Evolutionary conservation across 495 filamentous ascomycete species (phyloP).

Genomic region (Xylaria venustula): DNA sequence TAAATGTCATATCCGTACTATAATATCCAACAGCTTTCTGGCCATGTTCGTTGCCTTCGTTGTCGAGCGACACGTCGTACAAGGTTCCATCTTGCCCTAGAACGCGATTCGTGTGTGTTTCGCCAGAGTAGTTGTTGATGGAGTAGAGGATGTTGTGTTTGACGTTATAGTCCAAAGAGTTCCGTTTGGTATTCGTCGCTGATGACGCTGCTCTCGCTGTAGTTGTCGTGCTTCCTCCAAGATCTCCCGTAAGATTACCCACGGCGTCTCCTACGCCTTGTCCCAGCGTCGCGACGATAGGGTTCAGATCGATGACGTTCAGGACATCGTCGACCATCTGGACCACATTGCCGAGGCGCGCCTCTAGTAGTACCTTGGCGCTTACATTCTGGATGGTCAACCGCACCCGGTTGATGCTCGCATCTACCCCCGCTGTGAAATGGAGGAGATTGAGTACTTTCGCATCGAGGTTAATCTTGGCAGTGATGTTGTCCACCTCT

Average conservation of each 20-base stretch:
- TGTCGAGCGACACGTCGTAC: conserved; percentile 52
- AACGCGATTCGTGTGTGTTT: conserved; percentile 55
- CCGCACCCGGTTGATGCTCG: conserved; percentile 50
- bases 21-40: conserved; percentile 46
- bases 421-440: conserved; percentile 57
- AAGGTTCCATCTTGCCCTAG: conserved; percentile 55
- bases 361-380: conserved; percentile 57
- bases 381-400: conserved; percentile 54
- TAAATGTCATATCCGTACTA: conserved; percentile 50
- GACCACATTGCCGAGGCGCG: conserved; percentile 54
- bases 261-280: conserved; percentile 46
- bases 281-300: conserved; percentile 53
- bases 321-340: conserved; percentile 53
- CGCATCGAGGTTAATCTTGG: conserved; percentile 59
- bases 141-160: conserved; percentile 53
- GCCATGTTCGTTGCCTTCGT: conserved; percentile 44
- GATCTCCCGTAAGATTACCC: conserved; percentile 39
- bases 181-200: conserved; percentile 21
- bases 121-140: conserved; percentile 54
- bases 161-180: conserved; percentile 36
- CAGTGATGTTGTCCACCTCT: conserved; percentile 55
- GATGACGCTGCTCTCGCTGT: conserved; percentile 22
- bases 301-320: conserved; percentile 56
- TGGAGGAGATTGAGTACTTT: conserved; percentile 54
- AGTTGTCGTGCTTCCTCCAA: conserved; percentile 18